Evolutionary conservation across 2,329 filamentous ascomycete genomes (phyloP).

Genomic region (Fusarium cicatricum): DNA sequence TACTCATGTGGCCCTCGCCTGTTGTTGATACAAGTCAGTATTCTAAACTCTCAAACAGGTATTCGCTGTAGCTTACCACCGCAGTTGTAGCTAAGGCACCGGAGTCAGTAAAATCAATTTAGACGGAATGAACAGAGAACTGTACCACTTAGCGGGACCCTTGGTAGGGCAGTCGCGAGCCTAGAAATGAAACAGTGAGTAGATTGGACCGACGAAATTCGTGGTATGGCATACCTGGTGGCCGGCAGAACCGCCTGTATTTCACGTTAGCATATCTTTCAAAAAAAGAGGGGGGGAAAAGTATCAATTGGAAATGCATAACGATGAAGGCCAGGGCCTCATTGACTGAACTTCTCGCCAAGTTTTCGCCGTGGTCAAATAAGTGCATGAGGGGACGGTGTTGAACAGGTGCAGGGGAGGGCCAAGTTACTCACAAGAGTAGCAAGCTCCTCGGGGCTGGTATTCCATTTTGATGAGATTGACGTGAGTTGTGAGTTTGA

Average conservation of each 20-base stretch:
- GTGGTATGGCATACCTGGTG: conserved; percentile 69
- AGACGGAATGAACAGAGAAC: not conserved
- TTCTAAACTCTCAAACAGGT: conserved; percentile 3
- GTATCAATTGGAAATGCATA: not conserved
- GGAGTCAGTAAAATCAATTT: conserved; percentile 9
- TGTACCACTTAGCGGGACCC: conserved; percentile 81
- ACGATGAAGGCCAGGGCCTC: not conserved
- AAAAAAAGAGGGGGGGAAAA: no score
- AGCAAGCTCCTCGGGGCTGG: conserved; percentile 57
- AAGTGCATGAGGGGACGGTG: conserved; percentile 4
- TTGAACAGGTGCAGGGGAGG: not conserved
- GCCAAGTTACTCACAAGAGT: conserved; percentile 56
- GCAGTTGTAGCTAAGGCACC: conserved; percentile 77
- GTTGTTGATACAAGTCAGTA: conserved; percentile 40
- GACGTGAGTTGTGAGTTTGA: conserved; percentile 12
- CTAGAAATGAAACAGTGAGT: conserved; percentile 52
- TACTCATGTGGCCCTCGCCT: conserved; percentile 80
- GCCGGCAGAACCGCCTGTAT: conserved; percentile 73
- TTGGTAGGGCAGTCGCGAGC: conserved; percentile 88
- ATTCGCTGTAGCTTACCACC: conserved; percentile 64
- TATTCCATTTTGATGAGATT: conserved; percentile 52
- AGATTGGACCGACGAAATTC: conserved; percentile 1
- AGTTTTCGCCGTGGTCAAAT: not conserved
- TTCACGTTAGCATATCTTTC: conserved; percentile 33
- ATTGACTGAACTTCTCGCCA: conserved; percentile 1